phyloP scores from a whole-genome alignment of 2,329 filamentous ascomycete genomes.

The Cercospora beticola region DNA sequence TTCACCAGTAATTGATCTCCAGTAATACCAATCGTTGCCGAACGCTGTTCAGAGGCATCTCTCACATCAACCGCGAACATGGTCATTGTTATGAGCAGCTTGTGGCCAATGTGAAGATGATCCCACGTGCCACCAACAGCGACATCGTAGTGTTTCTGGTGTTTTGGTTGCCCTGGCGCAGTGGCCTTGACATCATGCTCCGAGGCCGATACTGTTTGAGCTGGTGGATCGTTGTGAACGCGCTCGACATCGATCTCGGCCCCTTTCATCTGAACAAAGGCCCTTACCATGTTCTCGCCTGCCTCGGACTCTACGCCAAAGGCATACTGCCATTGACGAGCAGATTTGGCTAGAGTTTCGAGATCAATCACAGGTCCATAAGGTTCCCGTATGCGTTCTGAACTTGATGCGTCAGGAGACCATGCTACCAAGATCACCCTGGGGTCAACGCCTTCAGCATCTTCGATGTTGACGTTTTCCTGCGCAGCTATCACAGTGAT shows the following conservation, averaged over 20 bases:
- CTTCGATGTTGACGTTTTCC: slow-evolving; percentile 61
- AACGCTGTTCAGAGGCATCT: slow-evolving; percentile 43
- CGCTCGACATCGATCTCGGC: slow-evolving; percentile 36
- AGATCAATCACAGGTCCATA: slow-evolving; percentile 55
- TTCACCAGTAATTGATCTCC: slow-evolving; percentile 81
- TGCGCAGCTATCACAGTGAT: slow-evolving; percentile 70
- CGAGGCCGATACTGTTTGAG: background rate
- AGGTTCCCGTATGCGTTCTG: slow-evolving; percentile 20
- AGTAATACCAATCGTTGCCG: slow-evolving; percentile 81
- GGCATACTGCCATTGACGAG: slow-evolving; percentile 62
- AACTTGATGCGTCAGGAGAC: slow-evolving; percentile 32
- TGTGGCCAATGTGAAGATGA: slow-evolving; percentile 92
- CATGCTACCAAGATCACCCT: slow-evolving; percentile 73
- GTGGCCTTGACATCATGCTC: background rate
- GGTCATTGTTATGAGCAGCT: slow-evolving; percentile 88
- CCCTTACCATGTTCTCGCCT: slow-evolving; percentile 59
- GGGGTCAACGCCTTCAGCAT: slow-evolving; percentile 70
- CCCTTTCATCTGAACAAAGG: slow-evolving; percentile 42
- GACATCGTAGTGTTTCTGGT: slow-evolving; percentile 58
- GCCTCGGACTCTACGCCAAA: slow-evolving; percentile 66
- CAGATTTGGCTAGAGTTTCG: slow-evolving; percentile 47
- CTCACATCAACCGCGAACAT: slow-evolving; percentile 63
- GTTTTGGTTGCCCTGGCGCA: slow-evolving; percentile 5
- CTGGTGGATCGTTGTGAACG: slow-evolving; percentile 29
- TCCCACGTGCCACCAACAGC: slow-evolving; percentile 94